Evolutionary conservation across 176 grass and related monocot genomes (phyloP).

Genomic region (Chloris gayana): DNA sequence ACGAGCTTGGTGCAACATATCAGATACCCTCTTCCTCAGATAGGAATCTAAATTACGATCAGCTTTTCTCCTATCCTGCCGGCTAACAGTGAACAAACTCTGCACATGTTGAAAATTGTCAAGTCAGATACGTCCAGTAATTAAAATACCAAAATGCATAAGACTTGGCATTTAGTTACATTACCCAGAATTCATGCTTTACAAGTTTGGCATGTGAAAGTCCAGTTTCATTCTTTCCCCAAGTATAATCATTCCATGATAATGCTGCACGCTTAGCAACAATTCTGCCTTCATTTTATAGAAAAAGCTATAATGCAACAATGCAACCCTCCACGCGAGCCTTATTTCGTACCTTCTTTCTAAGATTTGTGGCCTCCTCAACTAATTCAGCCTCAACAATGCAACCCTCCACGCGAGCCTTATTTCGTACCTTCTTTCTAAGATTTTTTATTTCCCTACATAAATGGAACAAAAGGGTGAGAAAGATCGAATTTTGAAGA

Average conservation of each 20-base stretch:
- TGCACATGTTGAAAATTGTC: neutral
- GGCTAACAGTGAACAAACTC: neutral
- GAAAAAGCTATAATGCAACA: no score
- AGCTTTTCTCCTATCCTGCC: neutral
- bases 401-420: no score
- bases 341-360: no score
- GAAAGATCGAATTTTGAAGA: no score
- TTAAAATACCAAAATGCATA: neutral
- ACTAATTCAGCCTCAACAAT: no score
- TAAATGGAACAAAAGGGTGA: no score
- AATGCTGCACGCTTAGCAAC: neutral
- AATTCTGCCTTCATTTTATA: neutral
- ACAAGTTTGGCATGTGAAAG: neutral
- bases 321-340: no score
- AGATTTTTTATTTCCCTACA: no score
- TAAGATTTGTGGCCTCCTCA: no score
- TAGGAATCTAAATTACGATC: neutral
- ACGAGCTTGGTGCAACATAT: conserved; percentile 10
- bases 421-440: no score
- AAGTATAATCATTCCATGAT: conserved; percentile 13
- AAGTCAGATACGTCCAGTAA: no score
- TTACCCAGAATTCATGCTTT: conserved; percentile 13
- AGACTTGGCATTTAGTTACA: neutral
- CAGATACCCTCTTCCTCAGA: neutral
- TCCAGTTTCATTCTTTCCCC: neutral